Evolutionary conservation across 768 basidiomycete species (phyloP).

Genomic region (Lyophyllum atratum): DNA sequence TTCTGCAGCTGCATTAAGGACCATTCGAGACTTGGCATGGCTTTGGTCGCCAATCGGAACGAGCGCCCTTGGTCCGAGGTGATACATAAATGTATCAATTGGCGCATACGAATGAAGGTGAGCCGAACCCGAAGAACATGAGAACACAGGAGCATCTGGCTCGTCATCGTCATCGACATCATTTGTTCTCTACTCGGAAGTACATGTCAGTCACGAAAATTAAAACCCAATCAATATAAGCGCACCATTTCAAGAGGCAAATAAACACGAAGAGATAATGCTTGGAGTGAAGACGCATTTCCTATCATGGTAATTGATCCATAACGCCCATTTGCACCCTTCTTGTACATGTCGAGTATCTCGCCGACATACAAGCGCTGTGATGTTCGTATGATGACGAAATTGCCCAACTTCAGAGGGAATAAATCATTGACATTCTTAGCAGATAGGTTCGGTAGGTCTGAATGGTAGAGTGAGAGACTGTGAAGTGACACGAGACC

Average conservation of each 20-base stretch:
- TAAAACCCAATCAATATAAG: no score
- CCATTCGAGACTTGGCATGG: neutral
- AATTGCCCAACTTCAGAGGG: neutral
- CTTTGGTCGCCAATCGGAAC: neutral
- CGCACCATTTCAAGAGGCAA: neutral
- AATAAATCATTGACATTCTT: neutral
- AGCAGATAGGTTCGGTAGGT: neutral
- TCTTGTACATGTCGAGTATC: neutral
- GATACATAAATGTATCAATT: neutral
- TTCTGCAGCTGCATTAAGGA: neutral
- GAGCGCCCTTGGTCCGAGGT: neutral
- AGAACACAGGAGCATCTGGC: neutral
- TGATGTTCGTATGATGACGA: neutral
- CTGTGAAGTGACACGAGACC: no score
- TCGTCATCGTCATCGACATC: neutral
- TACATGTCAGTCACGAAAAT: no score
- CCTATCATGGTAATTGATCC: neutral
- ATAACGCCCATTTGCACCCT: neutral
- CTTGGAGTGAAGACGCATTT: neutral
- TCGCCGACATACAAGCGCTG: neutral
- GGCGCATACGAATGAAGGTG: neutral
- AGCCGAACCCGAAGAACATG: neutral
- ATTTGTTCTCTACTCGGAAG: neutral
- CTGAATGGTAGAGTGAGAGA: neutral
- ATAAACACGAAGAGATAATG: neutral